Percentiles rank a stretch among this genome's conserved stretches.
phyloP scores from a whole-genome alignment of 2,329 filamentous ascomycete species.

The Pleoardoris graminearum region DNA sequence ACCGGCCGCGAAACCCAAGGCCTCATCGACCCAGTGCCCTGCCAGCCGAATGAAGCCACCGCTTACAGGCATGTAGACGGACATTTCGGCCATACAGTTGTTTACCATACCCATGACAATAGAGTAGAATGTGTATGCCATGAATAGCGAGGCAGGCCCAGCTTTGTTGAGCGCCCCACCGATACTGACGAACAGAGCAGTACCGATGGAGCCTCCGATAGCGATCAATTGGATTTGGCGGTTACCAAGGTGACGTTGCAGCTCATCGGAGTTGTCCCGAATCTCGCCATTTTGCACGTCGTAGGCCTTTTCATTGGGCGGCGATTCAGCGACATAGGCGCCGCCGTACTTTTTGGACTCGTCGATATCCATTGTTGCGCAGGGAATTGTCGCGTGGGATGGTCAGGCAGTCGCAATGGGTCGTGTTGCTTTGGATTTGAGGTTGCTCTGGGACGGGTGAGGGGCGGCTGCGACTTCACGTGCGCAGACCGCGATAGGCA shows the following conservation, averaged over 20 bases:
- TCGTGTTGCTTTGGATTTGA: neutral
- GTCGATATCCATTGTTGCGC: constrained; percentile 33
- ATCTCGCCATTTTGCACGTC: constrained; percentile 36
- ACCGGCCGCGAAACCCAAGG: constrained; percentile 61
- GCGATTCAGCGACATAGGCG: constrained; percentile 31
- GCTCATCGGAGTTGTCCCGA: constrained; percentile 41
- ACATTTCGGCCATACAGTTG: constrained; percentile 69
- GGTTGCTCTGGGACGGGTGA: constrained; percentile 16
- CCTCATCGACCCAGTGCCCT: constrained; percentile 68
- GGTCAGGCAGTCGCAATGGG: constrained; percentile 5
- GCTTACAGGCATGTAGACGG: constrained; percentile 63
- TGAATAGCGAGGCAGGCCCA: constrained; percentile 58
- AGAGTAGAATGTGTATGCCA: constrained; percentile 63
- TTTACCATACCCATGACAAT: constrained; percentile 63
- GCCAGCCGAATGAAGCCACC: constrained; percentile 68
- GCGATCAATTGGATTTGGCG: constrained; percentile 48
- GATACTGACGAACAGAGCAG: constrained; percentile 63
- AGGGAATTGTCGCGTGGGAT: constrained; percentile 16
- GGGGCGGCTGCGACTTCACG: neutral
- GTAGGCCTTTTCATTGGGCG: constrained; percentile 15
- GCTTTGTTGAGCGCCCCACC: constrained; percentile 58
- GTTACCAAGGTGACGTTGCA: constrained; percentile 46
- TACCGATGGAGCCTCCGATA: constrained; percentile 48
- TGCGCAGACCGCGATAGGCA: neutral
- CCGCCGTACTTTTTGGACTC: constrained; percentile 39